phyloP scores from a whole-genome alignment of 495 filamentous ascomycete genomes.

The Neurospora sp. region DNA sequence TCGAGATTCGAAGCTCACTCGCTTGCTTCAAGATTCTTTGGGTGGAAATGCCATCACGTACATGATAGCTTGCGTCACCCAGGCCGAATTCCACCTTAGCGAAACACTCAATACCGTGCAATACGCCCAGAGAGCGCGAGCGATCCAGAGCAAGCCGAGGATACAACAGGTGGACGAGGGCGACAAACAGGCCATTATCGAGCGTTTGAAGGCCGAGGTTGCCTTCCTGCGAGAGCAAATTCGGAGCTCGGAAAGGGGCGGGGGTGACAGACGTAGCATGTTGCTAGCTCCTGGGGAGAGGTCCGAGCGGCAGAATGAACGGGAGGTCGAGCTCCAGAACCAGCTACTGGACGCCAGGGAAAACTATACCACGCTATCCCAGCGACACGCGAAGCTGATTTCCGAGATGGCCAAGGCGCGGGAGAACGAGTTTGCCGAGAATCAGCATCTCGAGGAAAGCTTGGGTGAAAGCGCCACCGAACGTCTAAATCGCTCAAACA shows the following conservation, averaged over 20 bases:
- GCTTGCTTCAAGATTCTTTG: constrained; percentile 93
- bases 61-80: constrained; percentile 98
- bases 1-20: constrained; percentile 91
- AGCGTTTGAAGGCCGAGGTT: constrained; percentile 87
- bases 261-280: constrained; percentile 43
- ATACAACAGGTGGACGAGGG: constrained; percentile 93
- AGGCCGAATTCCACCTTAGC: constrained; percentile 92
- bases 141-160: constrained; percentile 93
- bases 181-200: constrained; percentile 91
- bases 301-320: constrained; percentile 70
- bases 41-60: constrained; percentile 97
- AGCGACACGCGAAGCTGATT: constrained; percentile 89
- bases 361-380: constrained; percentile 82
- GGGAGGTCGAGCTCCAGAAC: constrained; percentile 86
- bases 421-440: constrained; percentile 48
- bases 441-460: constrained; percentile 40
- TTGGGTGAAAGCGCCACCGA: constrained; percentile 75
- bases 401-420: constrained; percentile 84
- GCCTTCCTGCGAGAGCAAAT: constrained; percentile 92
- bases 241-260: constrained; percentile 53
- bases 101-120: constrained; percentile 96
- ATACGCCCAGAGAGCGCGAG: constrained; percentile 91
- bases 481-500: constrained; percentile 84
- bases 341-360: constrained; percentile 88
- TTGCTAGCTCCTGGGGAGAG: constrained; percentile 51